Conservation (phyloP, 2,329 filamentous ascomycete genomes). For the Domatiomyces catenatus region DNA sequence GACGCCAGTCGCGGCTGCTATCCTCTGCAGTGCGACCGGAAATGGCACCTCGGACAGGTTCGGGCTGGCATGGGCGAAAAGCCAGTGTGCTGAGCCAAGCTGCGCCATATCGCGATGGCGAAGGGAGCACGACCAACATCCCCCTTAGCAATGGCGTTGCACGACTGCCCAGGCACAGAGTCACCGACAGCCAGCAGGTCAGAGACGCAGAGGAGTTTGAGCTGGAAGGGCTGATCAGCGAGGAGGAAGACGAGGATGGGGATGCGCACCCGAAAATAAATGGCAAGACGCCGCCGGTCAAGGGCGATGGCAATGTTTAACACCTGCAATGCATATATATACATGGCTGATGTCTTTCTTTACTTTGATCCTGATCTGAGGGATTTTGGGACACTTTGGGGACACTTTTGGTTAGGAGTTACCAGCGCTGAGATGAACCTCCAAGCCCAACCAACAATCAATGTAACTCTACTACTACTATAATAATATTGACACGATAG, state of each 20-base stretch:
- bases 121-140: background rate
- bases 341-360: too few species aligned
- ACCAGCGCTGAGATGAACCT: too few species aligned
- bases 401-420: too few species aligned
- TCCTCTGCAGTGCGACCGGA: background rate
- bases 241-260: constrained; percentile 54
- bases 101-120: background rate
- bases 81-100: constrained; percentile 14
- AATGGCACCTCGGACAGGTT: background rate
- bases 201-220: constrained; percentile 86
- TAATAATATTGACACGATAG: too few species aligned
- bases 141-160: constrained; percentile 5
- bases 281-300: background rate
- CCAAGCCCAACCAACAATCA: too few species aligned
- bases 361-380: too few species aligned
- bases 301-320: background rate
- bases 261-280: constrained; percentile 4
- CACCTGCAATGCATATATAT: too few species aligned
- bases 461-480: too few species aligned
- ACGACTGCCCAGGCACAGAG: constrained; percentile 10
- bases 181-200: constrained; percentile 34
- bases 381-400: too few species aligned
- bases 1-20: constrained; percentile 3
- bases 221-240: constrained; percentile 74
- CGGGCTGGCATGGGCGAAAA: constrained; percentile 10